Evolutionary conservation across 2,329 filamentous ascomycete genomes (phyloP), one percentile per base, ranked within the genome.

Genomic region (Penicillium sp.): DNA sequence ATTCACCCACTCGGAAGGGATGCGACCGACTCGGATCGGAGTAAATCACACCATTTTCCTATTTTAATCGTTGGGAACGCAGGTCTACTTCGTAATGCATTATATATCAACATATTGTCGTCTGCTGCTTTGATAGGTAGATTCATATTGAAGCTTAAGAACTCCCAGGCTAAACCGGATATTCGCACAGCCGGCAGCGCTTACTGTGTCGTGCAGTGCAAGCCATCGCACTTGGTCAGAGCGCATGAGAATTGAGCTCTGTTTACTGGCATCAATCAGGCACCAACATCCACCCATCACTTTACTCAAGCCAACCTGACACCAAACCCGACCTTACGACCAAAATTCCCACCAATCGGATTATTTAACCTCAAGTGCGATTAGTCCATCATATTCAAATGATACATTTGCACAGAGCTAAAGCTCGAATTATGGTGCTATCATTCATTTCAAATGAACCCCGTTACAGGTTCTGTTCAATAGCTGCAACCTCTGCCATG

Each of bases 401-500:
- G 20, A 42, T 14, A 5, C 6, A n/a, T 42, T 42, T 23, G n/a
- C 25, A 42, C 23, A 22, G 20, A 22, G n/a, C n/a, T n/a, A 14
- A 42, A 22, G 11, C 12, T 25, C 20, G 7, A n/a, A n/a, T n/a
- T n/a, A n/a, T n/a, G n/a, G 6, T 7, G 6, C 12, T 23, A 43
- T 35, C 35, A 33, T 14, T 40, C n/a, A 46, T n/a, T 26, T 23
- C 15, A 9, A n/a, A 18, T 20, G 11, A 2, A 37, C 18, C 6
- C 15, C 20, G 22, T 51, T 53, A 61, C 23, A 64, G 43, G 22
- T 42, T 55, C 35, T 63, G 57, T 29, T 66, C 62, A 18, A 64
- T 55, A 9, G 37, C 60, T 4, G 50, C 54, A 9, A 64, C 60
- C n/a, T 59, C 60, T 0, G 60, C 64, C 63, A 67, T 66, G 4